Base-by-base conservation (phyloP, 148 eudicot genomes). In the Arctostaphylos glauca region DNA sequence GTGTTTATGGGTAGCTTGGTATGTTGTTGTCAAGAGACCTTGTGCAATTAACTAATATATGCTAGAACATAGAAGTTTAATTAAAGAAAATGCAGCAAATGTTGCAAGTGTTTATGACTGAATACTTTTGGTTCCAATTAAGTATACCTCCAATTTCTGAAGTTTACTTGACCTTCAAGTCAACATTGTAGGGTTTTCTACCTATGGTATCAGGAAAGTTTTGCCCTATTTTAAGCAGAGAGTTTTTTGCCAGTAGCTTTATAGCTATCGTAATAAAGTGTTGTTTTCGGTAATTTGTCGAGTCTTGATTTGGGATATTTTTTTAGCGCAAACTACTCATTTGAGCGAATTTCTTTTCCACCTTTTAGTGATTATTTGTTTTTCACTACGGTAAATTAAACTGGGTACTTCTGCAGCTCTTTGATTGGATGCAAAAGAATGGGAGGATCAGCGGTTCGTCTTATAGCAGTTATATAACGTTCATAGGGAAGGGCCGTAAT, bases 381-480 rank as follows among this genome's bases (percentile, higher is more conserved):
- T 46, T 74, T 82, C 50, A 16, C 56, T 18, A 41, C 1, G 49
- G 81, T 49, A 74, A 47, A 23, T 74, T 74, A 38, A 31, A 31
- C 38, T 31, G 59, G 53, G 43, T 23, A 25, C 19, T 70, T 18
- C 58, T 86, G 89, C 97, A 95, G 98, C 90, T 93, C 58, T 95
- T 95, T 91, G 88, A 88, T 87, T 95, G 98, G 98, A 95, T 95
- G 98, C 91, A 85, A 77, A 87, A 81, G 83, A 87, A 91, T 66
- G 94, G 88, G 80, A 91, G 87, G 87, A 87, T 91, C 75, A 93
- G 84, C 82, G 19, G 74, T 87, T 91, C 95, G 43, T 90, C 98
- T 71, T 95, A 95, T 87, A 95, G 98, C 85, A 93, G 93, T 86
- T 95, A 93, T 78, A 90, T 95, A 38, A 95, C 90, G 89, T 89